Evolutionary conservation across 2,329 filamentous ascomycete species (phyloP).

Genomic region (Biscogniauxia sp.): DNA sequence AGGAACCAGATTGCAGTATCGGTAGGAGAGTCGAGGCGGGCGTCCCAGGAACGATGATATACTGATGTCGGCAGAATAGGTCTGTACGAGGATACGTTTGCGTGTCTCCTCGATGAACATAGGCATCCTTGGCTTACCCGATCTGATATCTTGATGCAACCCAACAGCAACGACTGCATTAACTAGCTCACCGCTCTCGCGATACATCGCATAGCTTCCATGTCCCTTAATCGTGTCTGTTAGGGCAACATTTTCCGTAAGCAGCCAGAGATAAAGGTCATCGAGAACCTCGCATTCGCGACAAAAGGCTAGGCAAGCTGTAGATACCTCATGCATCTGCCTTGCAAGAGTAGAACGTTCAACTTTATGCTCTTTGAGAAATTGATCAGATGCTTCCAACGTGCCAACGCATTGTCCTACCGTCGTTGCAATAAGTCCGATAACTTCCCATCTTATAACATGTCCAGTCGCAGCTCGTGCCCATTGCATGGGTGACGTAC

Average conservation of each 20-base stretch:
- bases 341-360: slow-evolving; percentile 26
- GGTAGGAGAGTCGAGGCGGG: slow-evolving; percentile 33
- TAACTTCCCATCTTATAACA: slow-evolving; percentile 36
- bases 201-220: slow-evolving; percentile 29
- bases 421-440: slow-evolving; percentile 32
- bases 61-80: slow-evolving; percentile 32
- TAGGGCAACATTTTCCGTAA: slow-evolving; percentile 25
- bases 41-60: slow-evolving; percentile 33
- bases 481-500: slow-evolving; percentile 30
- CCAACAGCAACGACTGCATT: slow-evolving; percentile 33
- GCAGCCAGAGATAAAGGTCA: slow-evolving; percentile 34
- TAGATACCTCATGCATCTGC: slow-evolving; percentile 29
- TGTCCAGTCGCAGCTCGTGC: slow-evolving; percentile 28
- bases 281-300: slow-evolving; percentile 33
- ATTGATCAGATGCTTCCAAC: slow-evolving; percentile 25
- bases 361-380: slow-evolving; percentile 28
- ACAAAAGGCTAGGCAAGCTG: slow-evolving; percentile 31
- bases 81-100: slow-evolving; percentile 23
- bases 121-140: slow-evolving; percentile 26
- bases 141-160: slow-evolving; percentile 31
- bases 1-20: slow-evolving; percentile 31
- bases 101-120: slow-evolving; percentile 34
- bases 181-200: slow-evolving; percentile 30
- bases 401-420: slow-evolving; percentile 29
- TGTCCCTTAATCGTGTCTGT: slow-evolving; percentile 28